phyloP scores from a whole-genome alignment of 73 alveolate genomes.

The Symbiodinium natans region DNA sequence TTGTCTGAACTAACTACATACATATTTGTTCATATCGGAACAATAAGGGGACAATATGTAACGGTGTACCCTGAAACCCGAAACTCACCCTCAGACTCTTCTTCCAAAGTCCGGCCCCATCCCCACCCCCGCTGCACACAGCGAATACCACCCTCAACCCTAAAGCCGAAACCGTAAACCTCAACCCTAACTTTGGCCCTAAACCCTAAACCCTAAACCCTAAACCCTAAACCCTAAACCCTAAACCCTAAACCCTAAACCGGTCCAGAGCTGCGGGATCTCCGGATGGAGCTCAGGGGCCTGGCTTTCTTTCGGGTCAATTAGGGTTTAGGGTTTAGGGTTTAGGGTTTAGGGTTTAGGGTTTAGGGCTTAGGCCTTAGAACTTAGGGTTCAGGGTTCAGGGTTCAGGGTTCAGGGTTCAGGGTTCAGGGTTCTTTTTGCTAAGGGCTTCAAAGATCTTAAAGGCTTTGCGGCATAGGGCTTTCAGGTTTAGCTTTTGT shows the following conservation, averaged over 20 bases:
- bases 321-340: neutral
- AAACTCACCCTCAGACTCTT: too few relatives aligned
- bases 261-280: slow-evolving; percentile 72
- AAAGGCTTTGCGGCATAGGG: too few relatives aligned
- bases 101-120: too few relatives aligned
- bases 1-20: too few relatives aligned
- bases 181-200: too few relatives aligned
- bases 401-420: neutral
- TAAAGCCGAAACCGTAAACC: neutral
- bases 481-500: too few relatives aligned
- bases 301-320: neutral
- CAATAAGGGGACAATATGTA: too few relatives aligned
- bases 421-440: neutral
- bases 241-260: neutral
- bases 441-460: too few relatives aligned
- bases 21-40: too few relatives aligned
- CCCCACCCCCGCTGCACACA: too few relatives aligned
- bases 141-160: too few relatives aligned
- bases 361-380: neutral
- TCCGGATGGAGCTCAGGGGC: slow-evolving; percentile 30
- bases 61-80: too few relatives aligned
- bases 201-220: neutral
- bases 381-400: neutral
- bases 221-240: neutral
- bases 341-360: neutral